Evolutionary conservation across 192 early-diverging fungal species (phyloP).

Genomic region (Chytriomyces sp.): DNA sequence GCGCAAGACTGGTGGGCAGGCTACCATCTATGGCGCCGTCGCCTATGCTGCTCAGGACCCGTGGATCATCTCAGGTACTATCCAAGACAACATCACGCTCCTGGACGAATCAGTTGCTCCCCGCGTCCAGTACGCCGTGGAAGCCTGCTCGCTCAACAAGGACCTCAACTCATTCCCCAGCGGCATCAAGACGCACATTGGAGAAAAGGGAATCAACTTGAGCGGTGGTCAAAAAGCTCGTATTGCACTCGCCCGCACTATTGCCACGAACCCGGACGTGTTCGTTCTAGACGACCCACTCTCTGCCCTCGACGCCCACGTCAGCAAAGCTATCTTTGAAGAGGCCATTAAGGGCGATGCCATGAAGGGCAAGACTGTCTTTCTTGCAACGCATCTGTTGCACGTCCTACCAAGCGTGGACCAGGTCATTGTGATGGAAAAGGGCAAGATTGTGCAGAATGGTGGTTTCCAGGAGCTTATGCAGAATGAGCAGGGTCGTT

Average conservation of each 20-base stretch:
- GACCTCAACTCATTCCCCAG: conserved; percentile 74
- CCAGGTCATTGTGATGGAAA: conserved; percentile 38
- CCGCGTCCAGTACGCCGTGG: conserved; percentile 45
- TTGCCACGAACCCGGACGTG: conserved; percentile 59
- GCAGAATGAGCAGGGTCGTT: neutral
- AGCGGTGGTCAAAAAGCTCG: conserved; percentile 91
- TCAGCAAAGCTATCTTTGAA: conserved; percentile 66
- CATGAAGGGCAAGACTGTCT: conserved; percentile 26
- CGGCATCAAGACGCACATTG: conserved; percentile 88
- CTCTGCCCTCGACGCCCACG: conserved; percentile 51
- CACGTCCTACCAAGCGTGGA: conserved; percentile 34
- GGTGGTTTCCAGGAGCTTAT: conserved; percentile 43
- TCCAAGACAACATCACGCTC: conserved; percentile 71
- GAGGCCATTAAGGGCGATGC: conserved; percentile 51
- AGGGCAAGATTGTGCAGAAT: conserved; percentile 37
- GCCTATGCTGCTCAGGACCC: conserved; percentile 38
- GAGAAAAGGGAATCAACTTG: conserved; percentile 87
- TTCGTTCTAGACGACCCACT: conserved; percentile 69
- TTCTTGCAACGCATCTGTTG: conserved; percentile 48
- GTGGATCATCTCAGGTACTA: conserved; percentile 51
- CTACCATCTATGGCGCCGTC: conserved; percentile 25
- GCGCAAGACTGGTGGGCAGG: conserved; percentile 49
- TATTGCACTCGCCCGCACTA: conserved; percentile 61
- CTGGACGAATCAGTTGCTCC: neutral
- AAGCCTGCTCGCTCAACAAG: conserved; percentile 69